Evolutionary conservation across 345 rosid genomes (phyloP).

Genomic region (Punica granatum): DNA sequence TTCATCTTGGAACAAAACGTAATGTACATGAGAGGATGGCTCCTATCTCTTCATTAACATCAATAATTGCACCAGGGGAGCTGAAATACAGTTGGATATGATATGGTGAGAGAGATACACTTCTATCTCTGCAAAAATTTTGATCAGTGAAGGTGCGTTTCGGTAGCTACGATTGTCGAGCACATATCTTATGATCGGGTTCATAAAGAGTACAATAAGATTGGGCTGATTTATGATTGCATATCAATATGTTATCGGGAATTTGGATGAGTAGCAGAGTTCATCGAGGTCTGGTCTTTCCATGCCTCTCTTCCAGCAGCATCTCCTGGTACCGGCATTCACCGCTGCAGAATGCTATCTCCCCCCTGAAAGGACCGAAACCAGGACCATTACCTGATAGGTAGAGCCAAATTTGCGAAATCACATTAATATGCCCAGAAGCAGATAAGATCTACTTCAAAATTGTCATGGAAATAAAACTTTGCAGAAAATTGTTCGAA

Average conservation of each 20-base stretch:
- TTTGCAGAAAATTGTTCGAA: too few species aligned
- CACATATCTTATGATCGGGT: too few species aligned
- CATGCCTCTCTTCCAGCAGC: conserved; percentile 32
- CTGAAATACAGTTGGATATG: neutral
- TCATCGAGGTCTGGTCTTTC: neutral
- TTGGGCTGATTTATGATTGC: neutral
- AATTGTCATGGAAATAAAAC: too few species aligned
- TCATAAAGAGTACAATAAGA: neutral
- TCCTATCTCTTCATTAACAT: neutral
- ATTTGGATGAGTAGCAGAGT: neutral
- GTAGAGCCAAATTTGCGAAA: too few species aligned
- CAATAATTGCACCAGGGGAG: neutral
- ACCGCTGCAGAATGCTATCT: conserved; percentile 85
- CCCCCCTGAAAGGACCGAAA: conserved; percentile 43
- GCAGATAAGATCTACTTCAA: too few species aligned
- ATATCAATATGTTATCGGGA: neutral
- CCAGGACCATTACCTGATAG: neutral
- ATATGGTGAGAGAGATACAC: neutral
- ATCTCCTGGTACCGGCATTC: conserved; percentile 78
- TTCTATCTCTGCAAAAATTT: conserved; percentile 2
- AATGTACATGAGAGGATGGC: neutral
- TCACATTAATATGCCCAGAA: too few species aligned
- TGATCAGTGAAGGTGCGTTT: neutral
- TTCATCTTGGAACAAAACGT: too few species aligned
- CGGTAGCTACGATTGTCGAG: neutral